phyloP scores from a whole-genome alignment of 805 yeast genomes.

The Yamadazyma endophytica region DNA sequence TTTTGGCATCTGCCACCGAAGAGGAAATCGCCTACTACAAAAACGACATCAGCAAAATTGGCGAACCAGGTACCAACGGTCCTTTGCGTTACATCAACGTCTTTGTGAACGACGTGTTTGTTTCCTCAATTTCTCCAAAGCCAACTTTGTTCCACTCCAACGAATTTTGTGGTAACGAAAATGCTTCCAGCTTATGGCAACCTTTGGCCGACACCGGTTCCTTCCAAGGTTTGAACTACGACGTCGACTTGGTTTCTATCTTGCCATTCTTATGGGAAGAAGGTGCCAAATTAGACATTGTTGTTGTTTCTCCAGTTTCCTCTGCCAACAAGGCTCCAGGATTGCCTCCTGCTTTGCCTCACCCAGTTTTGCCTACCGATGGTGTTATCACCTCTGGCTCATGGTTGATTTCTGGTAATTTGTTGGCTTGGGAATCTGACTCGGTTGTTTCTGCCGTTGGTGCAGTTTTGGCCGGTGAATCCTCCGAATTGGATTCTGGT shows the following conservation, averaged over 20 bases:
- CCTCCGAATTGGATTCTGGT: conserved; percentile 16
- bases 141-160: conserved; percentile 25
- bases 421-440: conserved; percentile 21
- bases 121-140: conserved; percentile 22
- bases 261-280: conserved; percentile 25
- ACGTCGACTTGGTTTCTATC: conserved; percentile 20
- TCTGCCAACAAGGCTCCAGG: conserved; percentile 12
- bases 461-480: conserved; percentile 11
- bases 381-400: conserved; percentile 12
- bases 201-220: conserved; percentile 25
- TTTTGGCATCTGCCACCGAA: conserved; percentile 24
- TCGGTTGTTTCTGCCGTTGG: conserved; percentile 14
- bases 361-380: conserved; percentile 14
- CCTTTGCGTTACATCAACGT: conserved; percentile 24
- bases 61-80: conserved; percentile 12
- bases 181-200: conserved; percentile 13
- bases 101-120: conserved; percentile 16
- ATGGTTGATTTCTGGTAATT: conserved; percentile 24
- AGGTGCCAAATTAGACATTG: conserved; percentile 16
- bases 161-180: conserved; percentile 10
- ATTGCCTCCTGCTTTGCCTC: conserved; percentile 12
- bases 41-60: conserved; percentile 11
- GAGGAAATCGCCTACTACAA: conserved; percentile 19
- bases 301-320: conserved; percentile 21
- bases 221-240: conserved; percentile 22